Base-by-base conservation (phyloP, 306 rosid species). In the Psophocarpus tetragonolobus region DNA sequence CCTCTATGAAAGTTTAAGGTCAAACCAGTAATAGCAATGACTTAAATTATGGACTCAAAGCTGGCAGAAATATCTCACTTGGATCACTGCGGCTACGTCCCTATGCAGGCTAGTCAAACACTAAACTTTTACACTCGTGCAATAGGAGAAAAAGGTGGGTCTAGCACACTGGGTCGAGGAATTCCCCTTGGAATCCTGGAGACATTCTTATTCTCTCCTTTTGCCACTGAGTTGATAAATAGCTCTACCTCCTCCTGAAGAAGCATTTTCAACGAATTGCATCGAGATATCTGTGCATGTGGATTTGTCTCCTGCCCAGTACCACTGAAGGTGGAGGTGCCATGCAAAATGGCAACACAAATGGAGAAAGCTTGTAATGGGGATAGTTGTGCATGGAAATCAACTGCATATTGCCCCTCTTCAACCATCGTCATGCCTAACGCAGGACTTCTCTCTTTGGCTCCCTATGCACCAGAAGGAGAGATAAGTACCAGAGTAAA, bases 331-430 rank as follows among this genome's bases (percentile, higher is more conserved):
- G 89, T 73, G 58, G 89, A 92, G n/a, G 88, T 84, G 65, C 94
- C 91, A 38, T 92, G 98, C 78, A 92, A 81, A 80, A 92, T 79
- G 38, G 99, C 89, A 75, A 96, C 89, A 78, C 98, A 88, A 32
- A 90, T 87, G 68, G 98, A 91, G 90, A 92, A 96, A 62, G 98
- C 97, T 85, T 92, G 99, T 30, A 96, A 74, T 7, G 97, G 82
- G 21, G 96, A 92, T 77, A 96, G 80, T 29, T 83, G 88, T 12
- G 98, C 99, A 71, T 92, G 99, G 83, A 96, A 96, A 90, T 91
- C 93, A 58, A 96, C 96, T 8, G 90, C 73, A 84, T 89, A 96
- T 15, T 84, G 87, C 48, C 99, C 98, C 61, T 87, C 98, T 85
- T 92, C 88, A 11, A 90, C 81, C 65, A 76, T 30, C n/a, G 64